Evolutionary conservation across 805 yeast genomes (phyloP).

Genomic region (Zygoascus tannicola): DNA sequence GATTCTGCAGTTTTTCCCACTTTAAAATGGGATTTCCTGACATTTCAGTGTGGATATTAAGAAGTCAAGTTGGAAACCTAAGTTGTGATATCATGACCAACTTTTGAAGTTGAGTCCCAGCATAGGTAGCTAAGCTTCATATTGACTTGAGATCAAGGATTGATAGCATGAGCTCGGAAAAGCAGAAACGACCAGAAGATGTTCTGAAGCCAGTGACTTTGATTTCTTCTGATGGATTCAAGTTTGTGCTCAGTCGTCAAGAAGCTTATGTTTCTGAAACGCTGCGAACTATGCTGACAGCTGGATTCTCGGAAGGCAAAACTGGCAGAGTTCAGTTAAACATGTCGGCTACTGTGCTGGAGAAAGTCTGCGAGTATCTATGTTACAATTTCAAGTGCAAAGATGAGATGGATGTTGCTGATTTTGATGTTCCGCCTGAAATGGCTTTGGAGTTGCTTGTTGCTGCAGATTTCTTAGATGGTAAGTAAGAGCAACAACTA

Average conservation of each 20-base stretch:
- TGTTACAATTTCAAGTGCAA: slow-evolving; percentile 65
- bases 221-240: slow-evolving; percentile 63
- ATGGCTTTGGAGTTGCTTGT: slow-evolving; percentile 85
- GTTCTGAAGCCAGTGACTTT: slow-evolving; percentile 44
- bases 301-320: slow-evolving; percentile 46
- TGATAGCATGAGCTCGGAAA: slow-evolving; percentile 6
- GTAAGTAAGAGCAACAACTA: slow-evolving; percentile 11
- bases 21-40: slow-evolving; percentile 21
- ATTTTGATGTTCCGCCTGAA: slow-evolving; percentile 86
- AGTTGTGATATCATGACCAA: too few species aligned
- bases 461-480: slow-evolving; percentile 82
- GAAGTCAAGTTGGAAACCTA: too few species aligned
- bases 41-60: neutral
- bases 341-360: slow-evolving; percentile 62
- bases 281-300: slow-evolving; percentile 42
- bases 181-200: slow-evolving; percentile 2
- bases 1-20: slow-evolving; percentile 75
- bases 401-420: slow-evolving; percentile 54
- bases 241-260: slow-evolving; percentile 52
- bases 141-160: neutral
- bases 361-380: slow-evolving; percentile 76
- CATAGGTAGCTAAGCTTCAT: too few species aligned
- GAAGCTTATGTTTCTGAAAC: slow-evolving; percentile 72
- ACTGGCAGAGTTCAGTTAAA: slow-evolving; percentile 49
- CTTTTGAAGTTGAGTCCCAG: neutral